These are phyloP conservation scores for Pichia ethanolica DNA, from an alignment of 805 yeast genomes.

Conservation along the genomic window DNA sequence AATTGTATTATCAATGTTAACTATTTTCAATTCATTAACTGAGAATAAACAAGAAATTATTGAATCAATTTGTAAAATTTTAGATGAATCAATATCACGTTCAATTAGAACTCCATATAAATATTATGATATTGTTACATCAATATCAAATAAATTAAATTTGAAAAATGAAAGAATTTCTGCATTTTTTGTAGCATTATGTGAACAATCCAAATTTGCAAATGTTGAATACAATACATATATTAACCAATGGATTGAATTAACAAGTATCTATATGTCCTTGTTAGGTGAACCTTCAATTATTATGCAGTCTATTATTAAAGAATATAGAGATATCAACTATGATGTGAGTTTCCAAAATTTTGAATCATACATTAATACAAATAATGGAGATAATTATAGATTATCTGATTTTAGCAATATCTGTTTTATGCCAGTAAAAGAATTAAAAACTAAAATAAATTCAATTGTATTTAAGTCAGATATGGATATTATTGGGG, in stretches of 20 bases:
- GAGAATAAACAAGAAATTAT: constrained; percentile 9
- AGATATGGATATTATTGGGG: constrained; percentile 41
- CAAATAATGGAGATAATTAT: background rate
- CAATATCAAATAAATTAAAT: background rate
- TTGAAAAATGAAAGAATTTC: constrained; percentile 27
- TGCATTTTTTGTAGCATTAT: constrained; percentile 47
- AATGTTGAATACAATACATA: constrained; percentile 24
- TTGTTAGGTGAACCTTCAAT: constrained; percentile 53
- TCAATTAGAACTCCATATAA: constrained; percentile 73
- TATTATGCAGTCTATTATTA: constrained; percentile 13
- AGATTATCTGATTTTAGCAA: constrained; percentile 29
- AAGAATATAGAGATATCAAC: constrained; percentile 13
- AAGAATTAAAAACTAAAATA: constrained; percentile 18
- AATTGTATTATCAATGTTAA: constrained; percentile 41
- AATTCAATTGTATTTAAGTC: constrained; percentile 34
- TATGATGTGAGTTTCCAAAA: constrained; percentile 4
- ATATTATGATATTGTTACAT: constrained; percentile 54
- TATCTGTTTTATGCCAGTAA: constrained; percentile 26
- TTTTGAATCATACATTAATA: constrained; percentile 10
- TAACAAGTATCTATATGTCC: constrained; percentile 39
- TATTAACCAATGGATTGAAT: constrained; percentile 40
- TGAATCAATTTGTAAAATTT: constrained; percentile 45
- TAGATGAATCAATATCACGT: constrained; percentile 74
- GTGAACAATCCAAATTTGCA: constrained; percentile 66
- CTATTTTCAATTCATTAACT: constrained; percentile 10